Percentiles rank a stretch among this genome's conserved stretches.
Evolutionary conservation across 2,329 filamentous ascomycete species (phyloP).

Genomic region (Phyllosticta citriasiana): DNA sequence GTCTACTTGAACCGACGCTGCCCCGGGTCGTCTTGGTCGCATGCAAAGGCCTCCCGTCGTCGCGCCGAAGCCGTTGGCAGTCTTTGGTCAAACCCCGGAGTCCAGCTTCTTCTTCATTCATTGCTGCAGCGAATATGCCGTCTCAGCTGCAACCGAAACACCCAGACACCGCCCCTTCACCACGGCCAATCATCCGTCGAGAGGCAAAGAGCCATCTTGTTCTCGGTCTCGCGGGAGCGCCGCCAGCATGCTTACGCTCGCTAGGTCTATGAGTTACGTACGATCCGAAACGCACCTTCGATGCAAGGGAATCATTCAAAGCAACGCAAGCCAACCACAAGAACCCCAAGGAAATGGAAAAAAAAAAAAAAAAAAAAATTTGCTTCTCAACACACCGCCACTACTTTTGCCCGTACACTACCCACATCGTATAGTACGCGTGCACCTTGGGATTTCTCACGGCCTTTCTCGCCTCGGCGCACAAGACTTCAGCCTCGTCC

Average conservation of each 20-base stretch:
- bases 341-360: neutral
- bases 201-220: neutral
- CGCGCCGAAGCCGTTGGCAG: neutral
- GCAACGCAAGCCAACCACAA: neutral
- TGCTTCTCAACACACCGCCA: neutral
- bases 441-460: conserved; percentile 24
- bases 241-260: neutral
- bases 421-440: conserved; percentile 18
- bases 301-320: neutral
- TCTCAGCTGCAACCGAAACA: neutral
- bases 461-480: conserved; percentile 27
- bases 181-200: neutral
- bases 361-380: neutral
- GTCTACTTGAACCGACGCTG: neutral
- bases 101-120: neutral
- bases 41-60: neutral
- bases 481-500: conserved; percentile 19
- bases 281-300: neutral
- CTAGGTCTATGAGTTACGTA: neutral
- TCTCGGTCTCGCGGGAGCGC: neutral
- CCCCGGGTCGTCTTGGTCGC: neutral
- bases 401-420: conserved; percentile 5
- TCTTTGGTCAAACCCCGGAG: neutral
- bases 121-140: neutral
- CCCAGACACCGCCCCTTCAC: neutral